Conservation (phyloP, 2,329 filamentous ascomycete genomes). For the Metarhizium sp. region DNA sequence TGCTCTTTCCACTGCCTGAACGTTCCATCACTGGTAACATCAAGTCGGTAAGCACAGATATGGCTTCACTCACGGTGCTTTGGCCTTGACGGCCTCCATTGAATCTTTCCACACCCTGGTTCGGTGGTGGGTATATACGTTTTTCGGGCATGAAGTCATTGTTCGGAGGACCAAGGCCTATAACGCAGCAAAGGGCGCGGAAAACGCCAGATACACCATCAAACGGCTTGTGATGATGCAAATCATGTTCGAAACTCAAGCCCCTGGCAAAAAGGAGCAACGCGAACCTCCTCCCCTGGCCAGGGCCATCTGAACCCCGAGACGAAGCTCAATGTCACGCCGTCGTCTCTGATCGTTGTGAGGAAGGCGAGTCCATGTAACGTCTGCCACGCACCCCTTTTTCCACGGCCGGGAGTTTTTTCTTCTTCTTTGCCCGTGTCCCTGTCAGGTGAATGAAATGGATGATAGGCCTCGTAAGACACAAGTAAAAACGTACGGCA, state of each 20-base stretch:
- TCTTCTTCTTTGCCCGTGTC: background rate
- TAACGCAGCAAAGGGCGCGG: background rate
- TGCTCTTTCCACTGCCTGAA: background rate
- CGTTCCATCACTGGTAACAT: background rate
- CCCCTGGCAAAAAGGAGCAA: slow-evolving; percentile 1
- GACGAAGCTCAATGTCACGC: slow-evolving; percentile 1
- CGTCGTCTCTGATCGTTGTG: background rate
- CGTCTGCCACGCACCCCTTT: background rate
- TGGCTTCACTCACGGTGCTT: background rate
- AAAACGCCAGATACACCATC: background rate
- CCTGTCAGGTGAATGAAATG: background rate
- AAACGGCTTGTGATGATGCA: slow-evolving; percentile 1
- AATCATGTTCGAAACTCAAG: slow-evolving; percentile 3
- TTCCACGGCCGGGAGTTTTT: background rate
- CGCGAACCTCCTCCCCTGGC: background rate
- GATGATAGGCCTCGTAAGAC: slow-evolving; percentile 3
- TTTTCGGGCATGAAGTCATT: background rate
- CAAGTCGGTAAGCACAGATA: background rate
- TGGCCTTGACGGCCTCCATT: too few relatives aligned
- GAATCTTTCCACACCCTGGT: background rate
- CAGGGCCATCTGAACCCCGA: background rate
- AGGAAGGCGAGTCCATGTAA: background rate
- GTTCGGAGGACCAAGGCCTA: background rate
- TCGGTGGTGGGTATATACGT: background rate
- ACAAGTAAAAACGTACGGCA: slow-evolving; percentile 1